Evolutionary conservation across 2,329 filamentous ascomycete species (phyloP), one percentile per base, ranked within the genome.

Genomic region (Sclerotinia trifoliorum): DNA sequence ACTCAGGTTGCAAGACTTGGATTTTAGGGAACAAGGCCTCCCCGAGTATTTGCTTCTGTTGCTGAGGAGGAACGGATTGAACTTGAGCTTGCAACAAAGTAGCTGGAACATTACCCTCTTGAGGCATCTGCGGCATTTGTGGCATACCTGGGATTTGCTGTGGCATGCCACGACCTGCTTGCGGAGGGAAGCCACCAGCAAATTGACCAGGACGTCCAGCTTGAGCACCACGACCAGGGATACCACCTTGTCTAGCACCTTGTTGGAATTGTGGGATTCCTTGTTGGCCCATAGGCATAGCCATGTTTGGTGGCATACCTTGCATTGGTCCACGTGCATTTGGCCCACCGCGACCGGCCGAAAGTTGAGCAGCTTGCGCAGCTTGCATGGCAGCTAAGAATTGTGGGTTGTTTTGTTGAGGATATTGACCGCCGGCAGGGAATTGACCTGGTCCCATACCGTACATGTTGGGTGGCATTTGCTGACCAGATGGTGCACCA

Each of bases 11-110:
- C 82, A 97, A 90, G 74, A 88, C 88, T 81, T 94, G 89, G 78
- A 99, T 98, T 90, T 98, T 99, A 79, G 95, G 95, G 87, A 98
- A 99, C 76, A 99, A 91, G 75, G 93, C 90, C 84, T 99, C 95
- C 80, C 95, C 95, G 67, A 99, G 89, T 81, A 98, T 92, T 86
- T 99, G 95, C 89, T 99, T 99, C 86, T 98, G 95, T 83, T 96
- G 92, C 61, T 86, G 85, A 51, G 90, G 86, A 66, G 78, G 75
- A 62, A 84, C 83, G 48, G 79, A 75, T 71, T 83, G 80, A 56
- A 90, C 83, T 80, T 90, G 87, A 46, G 81, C 77, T 79, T 88
- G 85, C 70, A 89, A 80, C 64, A 85, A 77, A 62, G 77, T 73
- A 68, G 65, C 69, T 68, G 68, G 67, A 51, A 70, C 65, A 54